Evolutionary conservation across 2,329 filamentous ascomycete genomes (phyloP), one percentile per base, ranked within the genome.

Genomic region (Podosphaera aphanis): DNA sequence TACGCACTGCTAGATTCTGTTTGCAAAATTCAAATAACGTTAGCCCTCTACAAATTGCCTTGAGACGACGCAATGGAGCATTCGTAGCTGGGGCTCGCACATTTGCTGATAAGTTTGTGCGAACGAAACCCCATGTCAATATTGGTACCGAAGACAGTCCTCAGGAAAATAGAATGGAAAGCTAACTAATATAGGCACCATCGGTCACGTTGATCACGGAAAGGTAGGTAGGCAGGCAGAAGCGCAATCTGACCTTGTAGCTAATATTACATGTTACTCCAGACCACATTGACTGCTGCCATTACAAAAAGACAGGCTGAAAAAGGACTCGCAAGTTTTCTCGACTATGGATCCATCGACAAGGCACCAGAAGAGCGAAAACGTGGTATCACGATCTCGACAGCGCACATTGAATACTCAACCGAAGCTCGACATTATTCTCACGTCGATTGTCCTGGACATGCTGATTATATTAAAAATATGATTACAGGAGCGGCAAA

Each of bases 401-500:
- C 90, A 47, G 84, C 90, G 55, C 90, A 98, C 69, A 93, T 98
- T 68, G 90, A 98, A 71, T 98, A 95, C 72, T 69, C 83, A 57
- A 98, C 90, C 63, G 83, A 93, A 0, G 72, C 71, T 62, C 80
- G 90, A 61, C 90, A 98, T 71, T 98, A 98, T 69, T 90, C 90
- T 59, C 90, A 98, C 75, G 90, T 98, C 70, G 90, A 98, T 75
- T 98, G 90, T 68, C 90, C 90, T 49, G 90, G 90, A 67, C 90
- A 98, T 79, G 90, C 90, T 67, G 90, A 98, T 84, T 98, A 98
- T 74, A 95, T 98, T 72, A 98, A 98, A 77, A 98, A 98, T 79
- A 98, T 98, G 90, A 98, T 98, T 65, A 98, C 90, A 55, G 90
- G 90, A 77, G 86, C 90, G 52, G 88, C 92, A 59, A 93, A 85